These are phyloP conservation scores for Mycena polygramma DNA, from an alignment of 768 basidiomycete genomes.

Conservation along the genomic window DNA sequence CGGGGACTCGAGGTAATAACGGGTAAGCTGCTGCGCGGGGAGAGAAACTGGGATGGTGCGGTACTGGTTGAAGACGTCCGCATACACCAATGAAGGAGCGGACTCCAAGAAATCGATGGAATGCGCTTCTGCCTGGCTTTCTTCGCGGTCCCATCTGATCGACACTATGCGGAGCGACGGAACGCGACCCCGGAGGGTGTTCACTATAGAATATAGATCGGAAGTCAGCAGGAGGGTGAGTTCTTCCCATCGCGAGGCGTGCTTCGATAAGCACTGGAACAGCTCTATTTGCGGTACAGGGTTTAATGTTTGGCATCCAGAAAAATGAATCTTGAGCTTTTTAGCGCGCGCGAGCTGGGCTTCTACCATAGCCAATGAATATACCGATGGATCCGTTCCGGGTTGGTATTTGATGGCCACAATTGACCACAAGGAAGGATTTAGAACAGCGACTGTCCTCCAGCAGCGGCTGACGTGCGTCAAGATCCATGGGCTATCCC, in stretches of 20 bases:
- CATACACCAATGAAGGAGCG: background rate
- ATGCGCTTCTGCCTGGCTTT: background rate
- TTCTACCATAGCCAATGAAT: too few relatives aligned
- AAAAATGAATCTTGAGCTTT: slow-evolving; percentile 4
- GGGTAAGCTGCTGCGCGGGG: background rate
- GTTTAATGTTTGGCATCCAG: background rate
- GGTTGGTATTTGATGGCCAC: too few relatives aligned
- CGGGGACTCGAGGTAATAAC: background rate
- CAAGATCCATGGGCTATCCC: too few relatives aligned
- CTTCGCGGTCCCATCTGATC: background rate
- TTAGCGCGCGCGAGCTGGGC: background rate
- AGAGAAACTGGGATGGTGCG: background rate
- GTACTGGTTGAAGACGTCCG: too few relatives aligned
- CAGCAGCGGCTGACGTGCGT: too few relatives aligned
- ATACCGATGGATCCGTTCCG: too few relatives aligned
- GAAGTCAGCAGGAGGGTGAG: background rate
- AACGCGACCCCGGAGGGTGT: background rate
- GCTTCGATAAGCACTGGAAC: too few relatives aligned
- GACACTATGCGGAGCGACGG: background rate
- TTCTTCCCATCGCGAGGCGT: slow-evolving; percentile 1
- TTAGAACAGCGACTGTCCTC: too few relatives aligned
- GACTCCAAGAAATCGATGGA: background rate
- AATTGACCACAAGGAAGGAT: too few relatives aligned
- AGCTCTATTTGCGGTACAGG: background rate
- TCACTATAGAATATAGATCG: background rate